phyloP scores from a whole-genome alignment of 352 stramenopile species.

The Globisporangium barbulae region DNA sequence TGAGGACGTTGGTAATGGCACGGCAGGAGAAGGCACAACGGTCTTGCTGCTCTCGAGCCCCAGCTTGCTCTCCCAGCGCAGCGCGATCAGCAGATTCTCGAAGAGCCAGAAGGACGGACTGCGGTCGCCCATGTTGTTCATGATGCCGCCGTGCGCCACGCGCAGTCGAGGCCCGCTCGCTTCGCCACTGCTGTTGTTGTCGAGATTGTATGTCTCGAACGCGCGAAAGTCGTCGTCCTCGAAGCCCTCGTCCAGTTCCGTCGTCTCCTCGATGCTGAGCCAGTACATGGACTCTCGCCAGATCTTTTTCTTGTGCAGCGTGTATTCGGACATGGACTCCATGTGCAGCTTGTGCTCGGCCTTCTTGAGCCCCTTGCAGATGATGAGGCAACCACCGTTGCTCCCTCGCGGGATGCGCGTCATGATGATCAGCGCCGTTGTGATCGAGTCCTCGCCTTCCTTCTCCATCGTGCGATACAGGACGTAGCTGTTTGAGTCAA shows the following conservation, averaged over 20 bases:
- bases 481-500: constrained; percentile 49
- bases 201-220: background rate
- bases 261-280: constrained; percentile 41
- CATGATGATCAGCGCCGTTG: constrained; percentile 54
- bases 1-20: background rate
- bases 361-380: constrained; percentile 50
- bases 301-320: constrained; percentile 49
- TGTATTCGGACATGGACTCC: constrained; percentile 40
- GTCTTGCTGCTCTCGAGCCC: constrained; percentile 21
- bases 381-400: constrained; percentile 39
- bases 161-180: constrained; percentile 17
- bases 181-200: constrained; percentile 17
- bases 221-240: background rate
- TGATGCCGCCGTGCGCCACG: constrained; percentile 50
- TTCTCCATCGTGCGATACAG: constrained; percentile 59
- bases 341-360: constrained; percentile 46
- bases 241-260: constrained; percentile 10
- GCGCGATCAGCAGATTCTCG: constrained; percentile 48
- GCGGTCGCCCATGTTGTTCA: constrained; percentile 59
- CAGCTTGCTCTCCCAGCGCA: constrained; percentile 52
- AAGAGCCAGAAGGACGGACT: constrained; percentile 56
- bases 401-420: constrained; percentile 39
- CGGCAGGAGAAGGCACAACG: background rate
- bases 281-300: constrained; percentile 60
- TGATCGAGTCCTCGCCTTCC: constrained; percentile 55